These are phyloP conservation scores for Aspergillus udagawae DNA, from an alignment of 2,329 filamentous ascomycete species.

Conservation along the genomic window DNA sequence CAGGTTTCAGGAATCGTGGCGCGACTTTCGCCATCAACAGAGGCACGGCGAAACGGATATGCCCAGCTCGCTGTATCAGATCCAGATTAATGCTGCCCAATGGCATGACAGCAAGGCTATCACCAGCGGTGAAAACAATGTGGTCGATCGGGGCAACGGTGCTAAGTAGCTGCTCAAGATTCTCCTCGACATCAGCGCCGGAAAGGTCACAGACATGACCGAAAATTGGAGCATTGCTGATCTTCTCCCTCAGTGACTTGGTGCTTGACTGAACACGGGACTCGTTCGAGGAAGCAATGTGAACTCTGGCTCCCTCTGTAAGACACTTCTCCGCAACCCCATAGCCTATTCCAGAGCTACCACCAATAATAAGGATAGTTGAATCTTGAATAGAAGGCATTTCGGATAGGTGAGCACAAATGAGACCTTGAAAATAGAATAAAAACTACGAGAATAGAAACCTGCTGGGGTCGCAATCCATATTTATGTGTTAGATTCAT, in stretches of 20 bases:
- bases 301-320: constrained; percentile 54
- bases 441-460: too few relatives aligned
- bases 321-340: constrained; percentile 56
- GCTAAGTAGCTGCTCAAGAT: constrained; percentile 46
- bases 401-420: too few relatives aligned
- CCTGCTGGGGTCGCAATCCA: too few relatives aligned
- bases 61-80: constrained; percentile 40
- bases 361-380: constrained; percentile 57
- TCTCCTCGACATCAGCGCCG: constrained; percentile 44
- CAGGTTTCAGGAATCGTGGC: constrained; percentile 40
- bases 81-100: constrained; percentile 42
- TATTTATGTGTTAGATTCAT: too few relatives aligned
- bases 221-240: constrained; percentile 7
- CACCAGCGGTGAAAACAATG: constrained; percentile 55
- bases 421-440: too few relatives aligned
- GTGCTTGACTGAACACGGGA: constrained; percentile 48
- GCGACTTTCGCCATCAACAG: constrained; percentile 52
- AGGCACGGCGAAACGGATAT: constrained; percentile 50
- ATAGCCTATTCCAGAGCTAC: constrained; percentile 60
- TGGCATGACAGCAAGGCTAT: constrained; percentile 38
- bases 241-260: constrained; percentile 36
- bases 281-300: constrained; percentile 57
- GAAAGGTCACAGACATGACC: constrained; percentile 48
- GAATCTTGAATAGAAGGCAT: constrained; percentile 24
- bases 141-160: constrained; percentile 48